Conservation (phyloP, 768 basidiomycete species). For the Exidia glandulosa region DNA sequence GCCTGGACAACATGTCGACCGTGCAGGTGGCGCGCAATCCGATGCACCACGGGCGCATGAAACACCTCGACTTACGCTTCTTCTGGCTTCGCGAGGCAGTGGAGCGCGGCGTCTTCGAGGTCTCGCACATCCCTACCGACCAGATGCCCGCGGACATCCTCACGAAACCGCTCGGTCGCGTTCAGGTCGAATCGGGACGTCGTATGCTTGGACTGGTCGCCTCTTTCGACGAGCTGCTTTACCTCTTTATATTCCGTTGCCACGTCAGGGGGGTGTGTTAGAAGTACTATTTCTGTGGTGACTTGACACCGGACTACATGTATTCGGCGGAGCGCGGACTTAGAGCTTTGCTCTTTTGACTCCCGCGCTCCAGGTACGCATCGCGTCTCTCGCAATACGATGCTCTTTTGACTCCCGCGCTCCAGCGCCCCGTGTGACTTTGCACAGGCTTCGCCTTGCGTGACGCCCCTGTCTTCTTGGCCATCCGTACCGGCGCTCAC, state of each 20-base stretch:
- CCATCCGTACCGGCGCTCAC: too few relatives aligned
- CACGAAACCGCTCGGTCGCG: neutral
- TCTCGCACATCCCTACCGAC: neutral
- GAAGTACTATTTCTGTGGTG: too few relatives aligned
- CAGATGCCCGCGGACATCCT: neutral
- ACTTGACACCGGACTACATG: too few relatives aligned
- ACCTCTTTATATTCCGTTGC: too few relatives aligned
- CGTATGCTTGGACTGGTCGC: neutral
- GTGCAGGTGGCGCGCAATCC: constrained; percentile 8
- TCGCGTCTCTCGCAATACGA: too few relatives aligned
- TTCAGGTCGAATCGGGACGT: neutral
- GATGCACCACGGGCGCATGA: neutral
- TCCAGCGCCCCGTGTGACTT: neutral
- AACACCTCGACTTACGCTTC: neutral
- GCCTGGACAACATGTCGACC: constrained; percentile 15
- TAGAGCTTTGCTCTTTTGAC: too few relatives aligned
- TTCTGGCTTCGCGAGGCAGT: constrained; percentile 14
- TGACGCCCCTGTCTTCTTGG: too few relatives aligned
- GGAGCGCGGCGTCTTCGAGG: neutral
- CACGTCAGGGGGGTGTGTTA: too few relatives aligned
- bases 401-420: neutral
- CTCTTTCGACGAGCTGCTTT: neutral
- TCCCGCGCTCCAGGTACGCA: too few relatives aligned
- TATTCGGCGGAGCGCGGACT: too few relatives aligned
- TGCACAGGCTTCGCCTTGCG: neutral